A percentile compares a stretch with the other conserved stretches of the same genome.
phyloP scores from a whole-genome alignment of 257 asterid species.

The Solanum paucissectum region DNA sequence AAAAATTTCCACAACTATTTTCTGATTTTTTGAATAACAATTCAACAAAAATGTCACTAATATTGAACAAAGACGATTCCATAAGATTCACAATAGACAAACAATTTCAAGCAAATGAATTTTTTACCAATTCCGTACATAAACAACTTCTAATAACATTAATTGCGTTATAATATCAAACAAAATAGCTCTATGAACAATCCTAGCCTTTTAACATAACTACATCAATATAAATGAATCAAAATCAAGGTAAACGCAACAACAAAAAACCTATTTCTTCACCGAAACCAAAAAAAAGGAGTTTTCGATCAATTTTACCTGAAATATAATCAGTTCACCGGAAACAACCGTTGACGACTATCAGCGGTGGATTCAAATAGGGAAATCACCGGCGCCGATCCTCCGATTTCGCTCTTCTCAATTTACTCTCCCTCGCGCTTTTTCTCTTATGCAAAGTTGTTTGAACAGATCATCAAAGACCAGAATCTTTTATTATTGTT shows the following conservation, averaged over 20 bases:
- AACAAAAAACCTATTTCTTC: background rate
- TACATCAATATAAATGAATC: background rate
- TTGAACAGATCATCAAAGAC: background rate
- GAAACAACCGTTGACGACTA: background rate
- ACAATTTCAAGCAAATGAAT: background rate
- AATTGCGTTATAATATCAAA: background rate
- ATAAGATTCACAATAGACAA: background rate
- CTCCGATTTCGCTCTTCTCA: background rate
- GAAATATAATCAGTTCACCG: background rate
- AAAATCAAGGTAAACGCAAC: background rate
- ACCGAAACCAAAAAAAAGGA: background rate
- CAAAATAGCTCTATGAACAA: background rate
- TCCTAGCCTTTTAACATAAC: background rate
- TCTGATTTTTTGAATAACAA: background rate
- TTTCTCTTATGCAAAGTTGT: background rate
- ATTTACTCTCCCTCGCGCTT: background rate
- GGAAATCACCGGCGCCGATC: background rate
- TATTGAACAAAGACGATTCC: background rate
- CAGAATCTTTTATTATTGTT: background rate
- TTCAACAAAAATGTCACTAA: background rate
- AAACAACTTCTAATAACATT: background rate
- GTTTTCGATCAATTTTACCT: background rate
- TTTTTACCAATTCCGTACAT: background rate
- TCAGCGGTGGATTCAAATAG: background rate
- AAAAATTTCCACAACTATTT: background rate